A percentile compares a stretch with the other conserved stretches of the same genome.
Conservation (phyloP, 129 eudicot species). For the Pulicaria dysenterica region DNA sequence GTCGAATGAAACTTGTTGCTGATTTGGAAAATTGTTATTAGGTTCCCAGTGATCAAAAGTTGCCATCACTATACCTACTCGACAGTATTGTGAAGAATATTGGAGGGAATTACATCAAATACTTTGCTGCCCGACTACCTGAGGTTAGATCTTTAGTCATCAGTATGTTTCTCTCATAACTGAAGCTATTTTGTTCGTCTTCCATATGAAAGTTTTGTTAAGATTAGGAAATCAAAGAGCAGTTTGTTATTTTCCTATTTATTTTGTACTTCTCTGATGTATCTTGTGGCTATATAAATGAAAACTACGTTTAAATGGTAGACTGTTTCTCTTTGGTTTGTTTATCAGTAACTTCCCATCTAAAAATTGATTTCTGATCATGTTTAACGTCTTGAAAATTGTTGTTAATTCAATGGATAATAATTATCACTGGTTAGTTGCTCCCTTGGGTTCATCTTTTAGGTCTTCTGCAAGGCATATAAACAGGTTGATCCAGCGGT, state of each 20-base stretch:
- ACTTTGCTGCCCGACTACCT: constrained; percentile 75
- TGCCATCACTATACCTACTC: constrained; percentile 89
- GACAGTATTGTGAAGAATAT: constrained; percentile 99
- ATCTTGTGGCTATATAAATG: constrained; percentile 28
- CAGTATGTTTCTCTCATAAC: constrained; percentile 14
- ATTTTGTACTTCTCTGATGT: constrained; percentile 28
- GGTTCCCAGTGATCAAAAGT: constrained; percentile 95
- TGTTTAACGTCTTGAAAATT: constrained; percentile 20
- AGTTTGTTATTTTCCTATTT: constrained; percentile 6
- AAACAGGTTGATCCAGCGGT: constrained; percentile 72
- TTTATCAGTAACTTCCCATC: constrained; percentile 1
- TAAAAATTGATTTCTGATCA: not conserved
- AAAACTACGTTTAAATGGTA: constrained; percentile 17
- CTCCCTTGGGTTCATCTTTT: constrained; percentile 39
- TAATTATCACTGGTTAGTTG: constrained; percentile 37
- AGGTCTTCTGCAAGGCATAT: constrained; percentile 99
- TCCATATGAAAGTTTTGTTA: constrained; percentile 10
- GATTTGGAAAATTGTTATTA: constrained; percentile 45
- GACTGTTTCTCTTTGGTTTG: constrained; percentile 24
- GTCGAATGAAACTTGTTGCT: constrained; percentile 32
- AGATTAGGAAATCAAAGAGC: constrained; percentile 18
- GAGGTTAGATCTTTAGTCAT: constrained; percentile 74
- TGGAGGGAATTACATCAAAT: constrained; percentile 85
- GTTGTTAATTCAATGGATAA: constrained; percentile 19
- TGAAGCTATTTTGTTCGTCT: constrained; percentile 13